Percentiles rank a stretch among this genome's conserved stretches.
phyloP scores from a whole-genome alignment of 139 green algal species.

The Closterium sp. region DNA sequence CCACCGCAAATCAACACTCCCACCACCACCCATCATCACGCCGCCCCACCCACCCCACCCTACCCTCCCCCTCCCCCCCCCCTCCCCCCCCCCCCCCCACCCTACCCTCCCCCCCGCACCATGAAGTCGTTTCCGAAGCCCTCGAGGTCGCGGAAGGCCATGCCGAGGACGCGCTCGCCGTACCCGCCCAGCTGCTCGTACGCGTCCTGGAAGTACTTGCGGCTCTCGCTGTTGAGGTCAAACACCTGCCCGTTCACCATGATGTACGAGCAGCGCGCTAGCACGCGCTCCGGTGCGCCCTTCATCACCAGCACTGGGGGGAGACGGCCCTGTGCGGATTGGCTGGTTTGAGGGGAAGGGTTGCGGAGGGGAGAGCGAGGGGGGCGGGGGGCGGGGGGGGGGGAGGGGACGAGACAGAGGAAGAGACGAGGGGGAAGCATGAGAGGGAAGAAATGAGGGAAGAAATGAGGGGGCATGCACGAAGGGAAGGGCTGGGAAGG shows the following conservation, averaged over 20 bases:
- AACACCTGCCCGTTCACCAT: conserved; percentile 56
- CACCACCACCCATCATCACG: too few species aligned
- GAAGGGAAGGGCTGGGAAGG: too few species aligned
- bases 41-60: too few species aligned
- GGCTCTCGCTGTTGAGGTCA: conserved; percentile 50
- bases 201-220: conserved; percentile 43
- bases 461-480: too few species aligned
- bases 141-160: conserved; percentile 34
- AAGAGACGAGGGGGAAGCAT: too few species aligned
- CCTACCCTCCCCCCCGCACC: neutral
- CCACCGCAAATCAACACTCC: neutral
- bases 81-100: too few species aligned
- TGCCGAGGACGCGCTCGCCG: conserved; percentile 59
- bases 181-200: conserved; percentile 54
- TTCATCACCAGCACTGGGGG: conserved; percentile 55
- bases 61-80: too few species aligned
- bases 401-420: too few species aligned
- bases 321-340: neutral
- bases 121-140: conserved; percentile 23
- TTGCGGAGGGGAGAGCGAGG: neutral
- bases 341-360: neutral
- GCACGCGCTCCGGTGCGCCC: conserved; percentile 66
- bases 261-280: conserved; percentile 55
- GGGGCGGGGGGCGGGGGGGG: neutral
- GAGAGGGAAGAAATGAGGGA: too few species aligned